Percentiles rank a stretch among this genome's conserved stretches.
phyloP scores from a whole-genome alignment of 2,329 filamentous ascomycete genomes.

The Zelopaecilomyces penicillatus region DNA sequence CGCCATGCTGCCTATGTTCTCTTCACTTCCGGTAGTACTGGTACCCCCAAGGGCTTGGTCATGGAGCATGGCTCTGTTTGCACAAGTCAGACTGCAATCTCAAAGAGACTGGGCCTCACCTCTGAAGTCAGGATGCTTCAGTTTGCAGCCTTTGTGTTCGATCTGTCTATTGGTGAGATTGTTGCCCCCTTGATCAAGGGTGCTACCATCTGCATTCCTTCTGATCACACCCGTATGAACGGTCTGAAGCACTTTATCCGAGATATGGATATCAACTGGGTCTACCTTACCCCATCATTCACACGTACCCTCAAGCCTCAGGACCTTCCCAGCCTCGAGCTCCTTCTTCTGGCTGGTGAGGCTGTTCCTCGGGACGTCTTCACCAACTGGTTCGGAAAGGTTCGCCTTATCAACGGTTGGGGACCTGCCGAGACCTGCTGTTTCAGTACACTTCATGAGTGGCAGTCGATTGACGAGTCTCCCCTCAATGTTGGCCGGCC shows the following conservation, averaged over 20 bases:
- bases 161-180: slow-evolving; percentile 2
- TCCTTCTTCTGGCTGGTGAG: slow-evolving; percentile 28
- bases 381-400: slow-evolving; percentile 5
- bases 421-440: slow-evolving; percentile 5
- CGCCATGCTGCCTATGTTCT: slow-evolving; percentile 36
- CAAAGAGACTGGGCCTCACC: neutral
- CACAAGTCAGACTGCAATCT: slow-evolving; percentile 2
- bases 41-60: slow-evolving; percentile 48
- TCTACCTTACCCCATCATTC: slow-evolving; percentile 1
- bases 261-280: neutral
- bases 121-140: slow-evolving; percentile 1
- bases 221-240: slow-evolving; percentile 4
- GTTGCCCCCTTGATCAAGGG: slow-evolving; percentile 1
- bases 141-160: slow-evolving; percentile 4
- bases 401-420: slow-evolving; percentile 3
- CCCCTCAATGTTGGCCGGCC: slow-evolving; percentile 2
- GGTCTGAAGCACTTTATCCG: neutral
- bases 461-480: neutral
- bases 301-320: slow-evolving; percentile 29
- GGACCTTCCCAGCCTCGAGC: slow-evolving; percentile 32
- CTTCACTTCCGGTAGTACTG: slow-evolving; percentile 52
- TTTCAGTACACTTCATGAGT: neutral
- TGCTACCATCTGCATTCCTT: slow-evolving; percentile 4
- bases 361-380: slow-evolving; percentile 2
- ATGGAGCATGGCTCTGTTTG: slow-evolving; percentile 14